Evolutionary conservation across 305 asterid genomes (phyloP).

Genomic region (Fraxinus floribunda): DNA sequence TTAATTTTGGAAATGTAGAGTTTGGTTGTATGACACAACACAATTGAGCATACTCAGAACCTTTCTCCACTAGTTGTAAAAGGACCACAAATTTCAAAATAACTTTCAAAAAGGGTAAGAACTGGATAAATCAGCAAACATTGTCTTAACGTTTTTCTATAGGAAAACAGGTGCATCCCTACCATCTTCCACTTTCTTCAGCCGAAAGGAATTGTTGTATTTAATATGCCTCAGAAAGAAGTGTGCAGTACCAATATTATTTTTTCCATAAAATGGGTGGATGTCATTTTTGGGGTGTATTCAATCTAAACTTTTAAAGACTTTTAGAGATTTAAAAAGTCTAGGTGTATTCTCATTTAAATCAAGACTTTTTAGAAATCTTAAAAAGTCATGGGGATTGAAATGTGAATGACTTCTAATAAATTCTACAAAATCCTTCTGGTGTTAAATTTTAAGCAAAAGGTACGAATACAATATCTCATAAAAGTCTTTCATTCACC

Average conservation of each 20-base stretch:
- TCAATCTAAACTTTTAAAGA: not conserved
- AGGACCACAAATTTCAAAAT: not conserved
- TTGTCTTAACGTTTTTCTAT: not conserved
- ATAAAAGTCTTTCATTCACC: too few relatives aligned
- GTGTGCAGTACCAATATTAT: not conserved
- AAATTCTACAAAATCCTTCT: not conserved
- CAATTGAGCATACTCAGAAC: too few relatives aligned
- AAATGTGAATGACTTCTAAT: not conserved
- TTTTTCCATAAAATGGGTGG: not conserved
- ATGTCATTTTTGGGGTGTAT: not conserved
- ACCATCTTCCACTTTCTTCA: not conserved
- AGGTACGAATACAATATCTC: not conserved
- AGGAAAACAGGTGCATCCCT: not conserved
- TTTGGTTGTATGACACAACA: not conserved
- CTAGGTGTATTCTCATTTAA: not conserved
- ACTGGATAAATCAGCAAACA: not conserved
- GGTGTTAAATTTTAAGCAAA: not conserved
- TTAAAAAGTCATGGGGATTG: too few relatives aligned
- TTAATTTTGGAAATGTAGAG: not conserved
- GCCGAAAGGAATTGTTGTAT: not conserved
- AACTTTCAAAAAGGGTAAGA: not conserved
- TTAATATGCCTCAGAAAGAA: not conserved
- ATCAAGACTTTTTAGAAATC: too few relatives aligned
- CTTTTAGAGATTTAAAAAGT: not conserved
- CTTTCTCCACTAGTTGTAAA: too few relatives aligned